Base-by-base conservation (phyloP, 495 filamentous ascomycete species). In the Hypoxylon perforatum region DNA sequence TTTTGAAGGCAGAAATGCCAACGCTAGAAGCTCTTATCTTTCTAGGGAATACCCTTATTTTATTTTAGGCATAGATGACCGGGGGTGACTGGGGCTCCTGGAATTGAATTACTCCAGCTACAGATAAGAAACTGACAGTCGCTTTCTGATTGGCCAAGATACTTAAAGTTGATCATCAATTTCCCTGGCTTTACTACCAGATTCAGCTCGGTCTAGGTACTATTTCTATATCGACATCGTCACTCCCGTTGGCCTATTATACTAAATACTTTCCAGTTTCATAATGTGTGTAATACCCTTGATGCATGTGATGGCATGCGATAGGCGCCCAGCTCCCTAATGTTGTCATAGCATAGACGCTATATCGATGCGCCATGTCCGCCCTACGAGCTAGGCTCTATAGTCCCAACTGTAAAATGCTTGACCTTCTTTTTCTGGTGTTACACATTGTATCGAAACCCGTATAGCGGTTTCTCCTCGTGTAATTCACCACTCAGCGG, bases 351-450 rank as follows among this genome's bases (percentile, higher is more conserved):
- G 30, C 30, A 5, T 35, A 8, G 39, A 17, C 39, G 39, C 39
- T 6, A 42, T 28, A 42, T 2, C 35, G 9, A 38, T 38, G 35
- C 35, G 35, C 35, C 25, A 3, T n/a, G n/a, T 7, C 7, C 25
- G 25, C 25, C 25, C 35, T 38, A 38, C 35, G 12, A 38, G 14
- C 7, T 42, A 17, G 7, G 15, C 39, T 15, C 39, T 42, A 15
- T 17, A 42, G 14, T 17, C 12, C 45, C 14, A 33, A 25, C 12
- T n/a, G 50, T 30, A 60, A 14, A 42, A 53, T 49, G 25, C 25
- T 61, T 61, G 39, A 61, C 58, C 60, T 63, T 63, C 60, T 56
- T 35, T 63, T 63, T 42, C 17, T 30, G 44, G 60, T 33, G 25
- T 28, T 28, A 28, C 25, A 38, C 23, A 35, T 25, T 18, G 35